phyloP scores from a whole-genome alignment of 345 rosid species.

The Excoecaria cochinchinensis region DNA sequence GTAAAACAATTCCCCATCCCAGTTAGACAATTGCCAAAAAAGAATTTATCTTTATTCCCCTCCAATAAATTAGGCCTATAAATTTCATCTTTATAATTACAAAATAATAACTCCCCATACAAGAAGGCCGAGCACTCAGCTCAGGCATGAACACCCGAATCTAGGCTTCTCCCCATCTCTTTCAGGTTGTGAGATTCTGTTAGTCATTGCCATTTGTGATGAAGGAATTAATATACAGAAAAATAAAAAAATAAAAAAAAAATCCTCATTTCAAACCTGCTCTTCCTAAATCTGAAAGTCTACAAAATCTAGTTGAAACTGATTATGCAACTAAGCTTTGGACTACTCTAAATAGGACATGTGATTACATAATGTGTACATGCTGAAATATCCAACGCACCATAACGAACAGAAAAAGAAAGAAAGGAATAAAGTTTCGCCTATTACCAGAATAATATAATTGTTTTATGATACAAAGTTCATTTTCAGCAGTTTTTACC shows the following conservation, averaged over 20 bases:
- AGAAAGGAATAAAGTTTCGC: slow-evolving; percentile 11
- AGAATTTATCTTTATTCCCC: not conserved
- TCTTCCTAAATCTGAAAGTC: slow-evolving; percentile 24
- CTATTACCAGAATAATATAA: slow-evolving; percentile 24
- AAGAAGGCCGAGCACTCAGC: not conserved
- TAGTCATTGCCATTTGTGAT: slow-evolving; percentile 15
- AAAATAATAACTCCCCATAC: not conserved
- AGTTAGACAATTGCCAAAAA: not conserved
- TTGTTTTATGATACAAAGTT: slow-evolving; percentile 40
- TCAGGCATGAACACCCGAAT: too few relatives aligned
- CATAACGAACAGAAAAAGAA: slow-evolving; percentile 11
- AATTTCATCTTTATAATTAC: not conserved
- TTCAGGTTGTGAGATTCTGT: not conserved
- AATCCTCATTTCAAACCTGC: slow-evolving; percentile 10
- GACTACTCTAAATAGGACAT: slow-evolving; percentile 12
- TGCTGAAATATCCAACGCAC: slow-evolving; percentile 29
- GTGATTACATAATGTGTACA: slow-evolving; percentile 20
- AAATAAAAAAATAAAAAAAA: not conserved
- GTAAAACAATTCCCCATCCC: not conserved
- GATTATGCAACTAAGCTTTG: not conserved
- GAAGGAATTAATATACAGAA: slow-evolving; percentile 20
- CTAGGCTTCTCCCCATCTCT: slow-evolving; percentile 6
- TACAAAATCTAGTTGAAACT: slow-evolving; percentile 19
- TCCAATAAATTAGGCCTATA: not conserved
- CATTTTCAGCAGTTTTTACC: slow-evolving; percentile 32